Conservation (phyloP, 2,329 filamentous ascomycete species). For the Fusarium sp. region DNA sequence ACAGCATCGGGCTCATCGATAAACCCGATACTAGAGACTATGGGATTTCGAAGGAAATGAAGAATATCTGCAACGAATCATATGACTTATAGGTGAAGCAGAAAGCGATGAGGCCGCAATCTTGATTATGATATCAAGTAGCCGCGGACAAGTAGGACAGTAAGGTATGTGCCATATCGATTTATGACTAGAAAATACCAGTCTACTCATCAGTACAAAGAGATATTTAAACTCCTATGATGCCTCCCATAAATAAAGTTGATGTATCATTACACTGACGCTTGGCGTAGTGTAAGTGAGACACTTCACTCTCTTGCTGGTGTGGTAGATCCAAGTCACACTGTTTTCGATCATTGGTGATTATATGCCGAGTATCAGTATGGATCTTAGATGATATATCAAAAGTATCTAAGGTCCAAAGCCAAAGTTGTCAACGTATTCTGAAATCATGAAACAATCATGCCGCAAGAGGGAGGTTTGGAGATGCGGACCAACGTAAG, state of each 20-base stretch:
- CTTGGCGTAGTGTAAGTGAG: neutral
- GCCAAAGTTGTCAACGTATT: neutral
- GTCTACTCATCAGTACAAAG: neutral
- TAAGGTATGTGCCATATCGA: neutral
- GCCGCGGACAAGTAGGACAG: neutral
- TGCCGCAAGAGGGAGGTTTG: neutral
- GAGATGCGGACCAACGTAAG: constrained; percentile 11
- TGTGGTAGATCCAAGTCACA: neutral
- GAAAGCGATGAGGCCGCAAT: neutral
- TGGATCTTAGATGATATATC: neutral
- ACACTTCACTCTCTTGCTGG: neutral
- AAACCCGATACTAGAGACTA: neutral
- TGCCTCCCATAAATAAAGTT: neutral
- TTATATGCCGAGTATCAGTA: too few species aligned
- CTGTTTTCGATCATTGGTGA: neutral
- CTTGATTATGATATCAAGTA: neutral
- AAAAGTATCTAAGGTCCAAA: neutral
- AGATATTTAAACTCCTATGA: neutral
- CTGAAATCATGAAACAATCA: neutral
- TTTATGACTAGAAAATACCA: neutral
- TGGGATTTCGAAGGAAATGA: neutral
- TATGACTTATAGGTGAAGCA: neutral
- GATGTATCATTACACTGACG: neutral
- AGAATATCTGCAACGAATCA: neutral
- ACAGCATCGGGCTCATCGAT: neutral